These are phyloP conservation scores for Phytophthora nicotianae DNA, from an alignment of 352 stramenopile genomes.

Conservation along the genomic window DNA sequence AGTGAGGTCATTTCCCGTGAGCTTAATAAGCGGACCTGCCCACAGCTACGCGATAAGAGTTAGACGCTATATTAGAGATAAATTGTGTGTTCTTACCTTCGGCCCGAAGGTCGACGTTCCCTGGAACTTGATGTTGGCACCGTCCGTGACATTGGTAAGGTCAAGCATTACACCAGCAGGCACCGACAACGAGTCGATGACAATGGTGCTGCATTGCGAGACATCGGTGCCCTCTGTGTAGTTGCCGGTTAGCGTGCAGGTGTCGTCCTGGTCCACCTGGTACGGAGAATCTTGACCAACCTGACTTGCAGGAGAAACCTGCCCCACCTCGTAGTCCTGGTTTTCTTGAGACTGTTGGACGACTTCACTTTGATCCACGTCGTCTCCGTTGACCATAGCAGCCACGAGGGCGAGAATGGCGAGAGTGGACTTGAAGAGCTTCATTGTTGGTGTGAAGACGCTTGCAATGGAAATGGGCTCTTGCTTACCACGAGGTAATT, in stretches of 20 bases:
- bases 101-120: conserved; percentile 42
- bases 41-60: conserved; percentile 15
- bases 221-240: conserved; percentile 35
- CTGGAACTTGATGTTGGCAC: conserved; percentile 39
- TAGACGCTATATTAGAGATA: background rate
- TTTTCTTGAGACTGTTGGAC: conserved; percentile 7
- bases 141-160: conserved; percentile 31
- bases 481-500: background rate
- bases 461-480: background rate
- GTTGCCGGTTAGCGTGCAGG: conserved; percentile 33
- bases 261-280: conserved; percentile 10
- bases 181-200: conserved; percentile 34
- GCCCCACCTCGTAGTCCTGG: conserved; percentile 9
- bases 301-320: conserved; percentile 12
- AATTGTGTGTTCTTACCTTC: conserved; percentile 10
- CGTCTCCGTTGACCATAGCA: conserved; percentile 9
- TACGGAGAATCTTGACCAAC: conserved; percentile 4
- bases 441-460: conserved; percentile 14
- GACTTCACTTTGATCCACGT: conserved; percentile 14
- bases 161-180: conserved; percentile 42
- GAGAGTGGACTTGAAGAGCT: conserved; percentile 5
- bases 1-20: conserved; percentile 32
- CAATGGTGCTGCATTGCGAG: conserved; percentile 24
- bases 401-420: conserved; percentile 10
- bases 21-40: conserved; percentile 35